Conservation (phyloP, 164 flowering plant species). For the Magnolia kwangsiensis region DNA sequence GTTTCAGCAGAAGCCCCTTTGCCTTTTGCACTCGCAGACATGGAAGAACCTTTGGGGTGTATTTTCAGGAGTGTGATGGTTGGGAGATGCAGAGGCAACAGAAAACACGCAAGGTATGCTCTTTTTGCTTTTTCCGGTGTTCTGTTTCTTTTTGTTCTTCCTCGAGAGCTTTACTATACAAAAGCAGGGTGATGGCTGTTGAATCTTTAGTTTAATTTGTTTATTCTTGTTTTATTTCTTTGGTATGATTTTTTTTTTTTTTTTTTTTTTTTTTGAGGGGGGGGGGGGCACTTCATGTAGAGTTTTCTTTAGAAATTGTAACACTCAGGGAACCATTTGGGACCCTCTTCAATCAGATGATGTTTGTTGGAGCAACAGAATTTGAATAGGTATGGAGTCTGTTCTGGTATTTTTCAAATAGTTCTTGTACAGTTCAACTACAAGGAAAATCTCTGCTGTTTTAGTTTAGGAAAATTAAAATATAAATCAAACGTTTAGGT, state of each 20-base stretch:
- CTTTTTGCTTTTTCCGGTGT: conserved; percentile 12
- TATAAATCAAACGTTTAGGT: not conserved
- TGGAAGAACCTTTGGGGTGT: conserved; percentile 1
- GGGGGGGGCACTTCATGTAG: conserved; percentile 27
- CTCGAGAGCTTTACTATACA: conserved; percentile 14
- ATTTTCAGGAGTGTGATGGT: not conserved
- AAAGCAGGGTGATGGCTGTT: conserved; percentile 9
- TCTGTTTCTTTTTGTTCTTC: conserved; percentile 24
- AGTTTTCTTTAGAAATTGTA: conserved; percentile 33
- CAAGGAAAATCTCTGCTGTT: not conserved
- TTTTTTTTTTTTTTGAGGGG: not conserved
- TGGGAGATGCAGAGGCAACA: conserved; percentile 19
- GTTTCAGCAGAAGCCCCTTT: conserved; percentile 13
- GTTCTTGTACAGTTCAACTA: no score
- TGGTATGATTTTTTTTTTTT: conserved; percentile 20
- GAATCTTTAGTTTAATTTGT: conserved; percentile 29
- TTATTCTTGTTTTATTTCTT: conserved; percentile 36
- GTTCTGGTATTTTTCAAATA: no score
- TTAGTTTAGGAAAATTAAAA: not conserved
- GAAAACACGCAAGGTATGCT: conserved; percentile 17
- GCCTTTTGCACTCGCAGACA: conserved; percentile 16
- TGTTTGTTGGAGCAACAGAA: conserved; percentile 12
- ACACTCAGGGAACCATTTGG: conserved; percentile 23
- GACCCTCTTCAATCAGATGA: conserved; percentile 13
- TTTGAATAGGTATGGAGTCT: not conserved